Evolutionary conservation across 495 filamentous ascomycete species (phyloP), one percentile per base, ranked within the genome.

Genomic region (Hypoxylon fragiforme): DNA sequence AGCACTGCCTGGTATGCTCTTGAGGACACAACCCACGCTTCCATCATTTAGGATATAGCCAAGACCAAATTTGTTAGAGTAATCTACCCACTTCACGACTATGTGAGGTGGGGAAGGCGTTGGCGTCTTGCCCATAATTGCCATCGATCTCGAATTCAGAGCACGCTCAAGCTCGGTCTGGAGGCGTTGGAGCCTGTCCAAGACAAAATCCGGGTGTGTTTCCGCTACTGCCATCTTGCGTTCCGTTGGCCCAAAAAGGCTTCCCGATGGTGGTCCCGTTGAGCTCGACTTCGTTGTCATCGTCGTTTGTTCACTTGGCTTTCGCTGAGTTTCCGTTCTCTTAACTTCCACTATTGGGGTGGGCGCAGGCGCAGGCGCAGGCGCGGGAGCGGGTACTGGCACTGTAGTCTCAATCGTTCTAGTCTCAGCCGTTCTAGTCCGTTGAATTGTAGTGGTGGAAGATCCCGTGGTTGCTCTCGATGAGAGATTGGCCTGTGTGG

Each of bases 41-140:
- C 90, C 89, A 64, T 94, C 88, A 40, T 87, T 89, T 24, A 95
- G 70, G 31, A 92, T 88, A 56, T 95, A 95, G 3, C 90, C 90
- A 31, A 92, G 78, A 1, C 90, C 90, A 62, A 91, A 92, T 58
- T 90, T 89, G 68, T 94, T 94, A 19, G 90, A 91, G 60, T 94
- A 95, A 61, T 95, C 90, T n/a, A 95, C 90, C 90, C 90, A 95
- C 65, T 92, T 94, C 16, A 91, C 85, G 16, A 95, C 88, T 21
- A 85, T 76, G 22, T 77, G 75, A 4, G 78, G 77, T 13, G 69
- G 67, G 0, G 75, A 52, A 18, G 74, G 70, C 2, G 71, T 65
- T 26, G 66, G 66, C 19, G 68, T 62, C 55, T 74, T 72, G 7
- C 73, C 44, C 3, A 77, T 52, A 15, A 80, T 68, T 1, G 75